phyloP scores from a whole-genome alignment of 2,329 filamentous ascomycete genomes.

The Trichoderma semiorbis region DNA sequence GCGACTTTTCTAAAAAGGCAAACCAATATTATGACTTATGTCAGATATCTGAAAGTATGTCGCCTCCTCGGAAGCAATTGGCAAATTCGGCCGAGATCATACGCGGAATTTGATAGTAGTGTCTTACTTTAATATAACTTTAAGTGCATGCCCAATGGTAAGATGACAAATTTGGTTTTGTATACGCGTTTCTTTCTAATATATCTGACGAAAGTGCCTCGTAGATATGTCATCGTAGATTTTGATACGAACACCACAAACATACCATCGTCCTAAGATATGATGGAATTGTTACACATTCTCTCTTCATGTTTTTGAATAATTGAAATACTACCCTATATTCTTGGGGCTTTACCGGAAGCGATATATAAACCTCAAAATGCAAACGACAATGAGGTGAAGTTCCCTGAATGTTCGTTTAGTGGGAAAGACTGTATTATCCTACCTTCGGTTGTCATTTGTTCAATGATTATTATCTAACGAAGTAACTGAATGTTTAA shows the following conservation, averaged over 20 bases:
- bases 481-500: no score
- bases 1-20: background rate
- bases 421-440: no score
- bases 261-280: background rate
- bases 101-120: background rate
- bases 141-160: background rate
- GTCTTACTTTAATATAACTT: background rate
- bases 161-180: background rate
- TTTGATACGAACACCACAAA: background rate
- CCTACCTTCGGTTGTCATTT: no score
- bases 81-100: background rate
- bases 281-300: no score
- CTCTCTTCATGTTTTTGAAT: no score
- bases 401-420: no score
- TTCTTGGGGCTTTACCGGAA: no score
- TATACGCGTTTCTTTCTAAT: background rate
- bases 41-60: background rate
- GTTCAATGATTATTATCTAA: no score
- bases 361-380: no score
- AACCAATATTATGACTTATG: background rate
- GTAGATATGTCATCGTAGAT: background rate
- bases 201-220: background rate
- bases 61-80: background rate
- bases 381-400: no score
- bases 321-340: no score